Conservation (phyloP, 768 basidiomycete species). For the Boletus edulis region DNA sequence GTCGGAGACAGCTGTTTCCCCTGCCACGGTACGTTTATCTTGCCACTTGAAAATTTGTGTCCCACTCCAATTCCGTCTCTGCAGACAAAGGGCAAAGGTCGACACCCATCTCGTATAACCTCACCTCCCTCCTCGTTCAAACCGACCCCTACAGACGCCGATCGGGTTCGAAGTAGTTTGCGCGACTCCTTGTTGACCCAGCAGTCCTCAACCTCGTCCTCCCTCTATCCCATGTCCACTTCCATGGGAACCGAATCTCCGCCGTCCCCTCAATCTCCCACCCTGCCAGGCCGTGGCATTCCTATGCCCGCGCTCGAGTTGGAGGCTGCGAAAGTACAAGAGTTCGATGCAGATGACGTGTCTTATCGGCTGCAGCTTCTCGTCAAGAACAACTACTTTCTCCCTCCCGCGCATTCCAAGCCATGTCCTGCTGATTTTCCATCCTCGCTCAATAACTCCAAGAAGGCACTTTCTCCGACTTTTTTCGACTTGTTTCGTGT, state of each 20-base stretch:
- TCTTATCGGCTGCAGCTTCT: slow-evolving; percentile 80
- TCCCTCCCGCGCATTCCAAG: slow-evolving; percentile 85
- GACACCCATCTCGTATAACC: slow-evolving; percentile 36
- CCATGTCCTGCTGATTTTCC: slow-evolving; percentile 69
- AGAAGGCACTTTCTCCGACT: slow-evolving; percentile 46
- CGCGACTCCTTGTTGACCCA: slow-evolving; percentile 57
- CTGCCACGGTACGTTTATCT: slow-evolving; percentile 21
- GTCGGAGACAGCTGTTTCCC: slow-evolving; percentile 11
- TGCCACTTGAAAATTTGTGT: slow-evolving; percentile 6
- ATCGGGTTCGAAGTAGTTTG: slow-evolving; percentile 52
- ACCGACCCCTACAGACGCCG: slow-evolving; percentile 22
- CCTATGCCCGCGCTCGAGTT: slow-evolving; percentile 47
- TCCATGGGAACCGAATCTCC: slow-evolving; percentile 65
- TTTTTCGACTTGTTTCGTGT: slow-evolving; percentile 74
- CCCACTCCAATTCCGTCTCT: slow-evolving; percentile 14
- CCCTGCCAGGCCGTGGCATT: slow-evolving; percentile 39
- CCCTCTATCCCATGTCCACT: slow-evolving; percentile 73
- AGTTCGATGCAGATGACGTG: slow-evolving; percentile 72
- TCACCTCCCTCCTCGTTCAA: slow-evolving; percentile 35
- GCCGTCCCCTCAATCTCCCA: slow-evolving; percentile 58
- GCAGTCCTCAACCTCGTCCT: slow-evolving; percentile 68
- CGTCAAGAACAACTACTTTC: slow-evolving; percentile 85
- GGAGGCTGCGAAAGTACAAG: slow-evolving; percentile 48
- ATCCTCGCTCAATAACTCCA: slow-evolving; percentile 27
- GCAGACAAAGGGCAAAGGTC: slow-evolving; percentile 35